Base-by-base conservation (phyloP, 306 rosid genomes). In the Phaseolus lunatus region DNA sequence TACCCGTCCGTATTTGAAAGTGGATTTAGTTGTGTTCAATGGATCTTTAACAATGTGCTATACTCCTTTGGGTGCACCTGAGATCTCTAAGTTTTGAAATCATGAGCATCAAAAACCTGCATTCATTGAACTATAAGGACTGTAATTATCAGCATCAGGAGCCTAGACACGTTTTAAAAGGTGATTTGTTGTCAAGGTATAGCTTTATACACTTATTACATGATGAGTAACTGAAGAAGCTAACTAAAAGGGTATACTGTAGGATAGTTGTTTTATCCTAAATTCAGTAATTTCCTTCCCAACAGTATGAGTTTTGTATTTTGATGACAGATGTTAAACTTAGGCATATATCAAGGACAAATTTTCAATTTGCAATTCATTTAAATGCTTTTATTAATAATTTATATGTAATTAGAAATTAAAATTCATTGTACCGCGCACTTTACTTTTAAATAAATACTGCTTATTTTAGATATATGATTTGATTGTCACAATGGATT, bases 281-380 rank as follows among this genome's bases (percentile, higher is more conserved):
- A 27, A 70, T 70, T 70, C 31, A 4, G 63, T 50, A 29, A 49
- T 18, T 49, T 23, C 5, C 62, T 50, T 19, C 52, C 45, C 14
- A 12, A 29, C 47, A 5, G 5, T 50, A 5, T 19, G 5, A 20
- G 2, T 70, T 70, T 48, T 27, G 59, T 27, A 48, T 29, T 31
- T 70, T 29, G 54, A 39, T 43, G 35, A 5, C n/a, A 43, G 19
- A 41, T 14, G 12, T 74, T n/a, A 29, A 20, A 29, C 79, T 6
- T 74, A 10, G 27, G 35, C 5, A 24, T 45, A 27, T 45, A 27
- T 29, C 49, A 61, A 22, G 35, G 61, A 75, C 62, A 47, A 19
- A 26, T 22, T 58, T 58, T 61, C 20, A 43, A 23, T 41, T 62
- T 75, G 61, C 70, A 20, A 44, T 69, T 56, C 43, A 35, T 50